phyloP scores from a whole-genome alignment of 176 grass and related monocot genomes.

The Eremochloa ophiuroides region DNA sequence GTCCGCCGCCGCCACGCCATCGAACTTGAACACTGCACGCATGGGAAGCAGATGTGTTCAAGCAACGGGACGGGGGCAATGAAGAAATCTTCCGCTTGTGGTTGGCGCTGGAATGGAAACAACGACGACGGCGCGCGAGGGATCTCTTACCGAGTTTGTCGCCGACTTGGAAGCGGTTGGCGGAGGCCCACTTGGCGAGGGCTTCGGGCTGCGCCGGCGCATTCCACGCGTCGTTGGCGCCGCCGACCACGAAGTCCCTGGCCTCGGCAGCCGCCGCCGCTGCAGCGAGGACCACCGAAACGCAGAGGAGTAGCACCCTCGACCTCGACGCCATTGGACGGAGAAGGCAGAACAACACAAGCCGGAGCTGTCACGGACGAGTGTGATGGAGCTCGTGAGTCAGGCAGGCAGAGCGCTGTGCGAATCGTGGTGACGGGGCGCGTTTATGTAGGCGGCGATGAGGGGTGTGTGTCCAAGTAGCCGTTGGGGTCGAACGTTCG shows the following conservation, averaged over 20 bases:
- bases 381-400: not conserved
- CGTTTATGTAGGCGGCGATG: constrained; percentile 3
- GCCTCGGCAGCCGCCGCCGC: constrained; percentile 11
- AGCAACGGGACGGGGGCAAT: not conserved
- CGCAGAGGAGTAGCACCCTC: constrained; percentile 24
- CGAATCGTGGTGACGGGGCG: not conserved
- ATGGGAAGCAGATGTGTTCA: not conserved
- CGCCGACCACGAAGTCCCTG: constrained; percentile 31
- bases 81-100: not conserved
- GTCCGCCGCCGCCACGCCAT: constrained; percentile 16
- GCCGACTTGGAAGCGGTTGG: constrained; percentile 29
- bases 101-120: not conserved
- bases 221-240: not conserved
- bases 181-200: constrained; percentile 24
- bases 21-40: constrained; percentile 39
- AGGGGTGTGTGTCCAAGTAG: not conserved
- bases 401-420: not conserved
- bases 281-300: not conserved
- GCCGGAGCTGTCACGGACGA: fast-evolving
- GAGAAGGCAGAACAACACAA: not conserved
- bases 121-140: not conserved
- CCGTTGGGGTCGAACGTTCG: constrained; percentile 42
- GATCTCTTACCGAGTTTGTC: constrained; percentile 31
- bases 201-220: constrained; percentile 17
- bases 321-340: constrained; percentile 13